Base-by-base conservation (phyloP, 2,329 filamentous ascomycete genomes). In the Allantophomopsis cytisporea region DNA sequence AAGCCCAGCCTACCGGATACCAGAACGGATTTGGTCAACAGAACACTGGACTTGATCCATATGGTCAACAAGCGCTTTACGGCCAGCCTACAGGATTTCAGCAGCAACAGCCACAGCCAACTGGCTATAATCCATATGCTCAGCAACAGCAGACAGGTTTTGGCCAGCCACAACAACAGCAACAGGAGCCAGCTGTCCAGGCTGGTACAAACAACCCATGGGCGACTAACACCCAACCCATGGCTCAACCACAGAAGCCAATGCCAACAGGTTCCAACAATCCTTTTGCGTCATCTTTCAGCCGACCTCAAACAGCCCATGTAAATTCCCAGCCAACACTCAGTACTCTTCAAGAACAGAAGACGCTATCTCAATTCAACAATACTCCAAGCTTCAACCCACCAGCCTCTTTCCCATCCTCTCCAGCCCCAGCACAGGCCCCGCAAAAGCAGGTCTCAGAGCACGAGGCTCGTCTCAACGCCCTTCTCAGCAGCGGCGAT, bases 231-330 rank as follows among this genome's bases (percentile, higher is more conserved):
- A 68, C 63, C 44, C 72, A 72, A 46, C 66, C 73, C 43, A 58
- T 63, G 35, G 66, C 76, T 38, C 71, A 82, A 39, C 62, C 79
- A 2, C 62, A 95, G 46, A 80, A 83, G 55, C 83, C 87, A 4
- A 82, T 86, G 55, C 81, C 84, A 3, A 98, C 91, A 2, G 91
- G 91, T 36, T 96, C 91, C 13, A 98, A 98, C 67, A 98, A 98
- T 57, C 91, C 91, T 2, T 98, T 98, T 55, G 89, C 91, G 18
- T 69, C 73, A 11, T 72, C 80, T n/a, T 76, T 82, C 53, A 72
- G 48, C 63, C 79, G 67, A 54, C 75, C 64, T 55, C 78, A 64
- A 56, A 69, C 65, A 46, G 73, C 65, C 47, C 54, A 43, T 35
- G 58, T 50, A 44, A 70, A 70, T 35, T 67, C 73, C 7, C 75